A percentile compares a stretch with the other conserved stretches of the same genome.
phyloP scores from a whole-genome alignment of 2,329 filamentous ascomycete species.

The Fusarium caatingaense region DNA sequence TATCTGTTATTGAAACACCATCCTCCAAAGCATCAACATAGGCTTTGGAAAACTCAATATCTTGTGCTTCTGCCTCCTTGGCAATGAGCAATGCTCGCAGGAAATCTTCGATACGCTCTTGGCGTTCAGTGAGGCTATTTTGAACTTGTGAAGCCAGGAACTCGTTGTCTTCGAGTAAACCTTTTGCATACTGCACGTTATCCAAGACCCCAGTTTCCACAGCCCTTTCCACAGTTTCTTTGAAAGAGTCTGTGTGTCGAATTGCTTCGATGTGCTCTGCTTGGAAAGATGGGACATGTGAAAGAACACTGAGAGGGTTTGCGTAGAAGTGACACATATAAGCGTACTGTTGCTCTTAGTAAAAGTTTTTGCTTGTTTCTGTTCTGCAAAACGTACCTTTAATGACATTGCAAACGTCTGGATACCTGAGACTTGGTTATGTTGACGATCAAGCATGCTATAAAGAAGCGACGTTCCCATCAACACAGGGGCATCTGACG shows the following conservation, averaged over 20 bases:
- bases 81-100: constrained; percentile 63
- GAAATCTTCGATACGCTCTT: constrained; percentile 57
- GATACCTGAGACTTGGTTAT: constrained; percentile 80
- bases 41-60: constrained; percentile 61
- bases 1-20: constrained; percentile 63
- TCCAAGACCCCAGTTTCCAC: constrained; percentile 57
- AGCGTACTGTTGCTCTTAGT: constrained; percentile 67
- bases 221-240: constrained; percentile 60
- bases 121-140: constrained; percentile 44
- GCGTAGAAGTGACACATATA: constrained; percentile 90
- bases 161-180: constrained; percentile 70
- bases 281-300: constrained; percentile 59
- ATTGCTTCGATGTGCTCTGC: constrained; percentile 73
- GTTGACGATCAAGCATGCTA: constrained; percentile 76
- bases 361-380: background rate
- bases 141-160: constrained; percentile 61
- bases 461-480: constrained; percentile 73
- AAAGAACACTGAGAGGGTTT: constrained; percentile 76
- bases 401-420: constrained; percentile 77
- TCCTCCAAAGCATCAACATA: constrained; percentile 71
- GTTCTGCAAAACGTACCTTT: constrained; percentile 61
- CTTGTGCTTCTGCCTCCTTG: constrained; percentile 51
- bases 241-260: constrained; percentile 77
- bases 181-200: constrained; percentile 57
- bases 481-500: constrained; percentile 65